Percentiles rank a stretch among this genome's conserved stretches.
Conservation (phyloP, 768 basidiomycete genomes). For the Boletales sp. region DNA sequence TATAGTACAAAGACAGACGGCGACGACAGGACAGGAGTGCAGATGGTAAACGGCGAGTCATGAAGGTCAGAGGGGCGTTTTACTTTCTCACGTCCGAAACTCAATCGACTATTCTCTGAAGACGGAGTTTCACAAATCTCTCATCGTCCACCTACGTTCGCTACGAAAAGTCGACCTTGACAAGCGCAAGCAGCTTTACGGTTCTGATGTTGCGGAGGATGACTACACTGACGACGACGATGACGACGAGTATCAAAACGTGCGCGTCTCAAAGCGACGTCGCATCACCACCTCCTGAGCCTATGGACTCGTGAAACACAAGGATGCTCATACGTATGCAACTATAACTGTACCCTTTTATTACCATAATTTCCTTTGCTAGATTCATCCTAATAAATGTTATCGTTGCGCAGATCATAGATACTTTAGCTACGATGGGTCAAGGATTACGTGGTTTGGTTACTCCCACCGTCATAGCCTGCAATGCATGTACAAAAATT, state of each 20-base stretch:
- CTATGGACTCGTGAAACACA: conserved; percentile 17
- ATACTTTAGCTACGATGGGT: neutral
- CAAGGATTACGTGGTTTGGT: neutral
- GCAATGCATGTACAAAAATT: too few species aligned
- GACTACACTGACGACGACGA: conserved; percentile 35
- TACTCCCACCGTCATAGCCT: too few species aligned
- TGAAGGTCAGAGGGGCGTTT: conserved; percentile 48
- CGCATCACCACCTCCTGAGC: conserved; percentile 21
- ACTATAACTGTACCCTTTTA: conserved; percentile 26
- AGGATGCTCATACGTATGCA: conserved; percentile 21
- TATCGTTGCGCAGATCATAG: conserved; percentile 18
- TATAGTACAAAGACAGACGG: conserved; percentile 63
- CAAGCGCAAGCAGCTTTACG: conserved; percentile 43
- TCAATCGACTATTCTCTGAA: conserved; percentile 23
- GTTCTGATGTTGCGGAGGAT: conserved; percentile 36
- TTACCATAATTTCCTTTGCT: conserved; percentile 26
- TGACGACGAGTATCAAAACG: conserved; percentile 33
- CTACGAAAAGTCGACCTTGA: conserved; percentile 59
- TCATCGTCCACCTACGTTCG: conserved; percentile 53
- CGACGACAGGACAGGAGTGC: conserved; percentile 46
- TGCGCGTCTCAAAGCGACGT: conserved; percentile 28
- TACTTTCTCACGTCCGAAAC: neutral
- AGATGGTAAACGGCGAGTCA: conserved; percentile 48
- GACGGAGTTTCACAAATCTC: conserved; percentile 68
- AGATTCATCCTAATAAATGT: conserved; percentile 27